Evolutionary conservation across 345 rosid species (phyloP), one percentile per base, ranked within the genome.

Genomic region (Mangifera indica): DNA sequence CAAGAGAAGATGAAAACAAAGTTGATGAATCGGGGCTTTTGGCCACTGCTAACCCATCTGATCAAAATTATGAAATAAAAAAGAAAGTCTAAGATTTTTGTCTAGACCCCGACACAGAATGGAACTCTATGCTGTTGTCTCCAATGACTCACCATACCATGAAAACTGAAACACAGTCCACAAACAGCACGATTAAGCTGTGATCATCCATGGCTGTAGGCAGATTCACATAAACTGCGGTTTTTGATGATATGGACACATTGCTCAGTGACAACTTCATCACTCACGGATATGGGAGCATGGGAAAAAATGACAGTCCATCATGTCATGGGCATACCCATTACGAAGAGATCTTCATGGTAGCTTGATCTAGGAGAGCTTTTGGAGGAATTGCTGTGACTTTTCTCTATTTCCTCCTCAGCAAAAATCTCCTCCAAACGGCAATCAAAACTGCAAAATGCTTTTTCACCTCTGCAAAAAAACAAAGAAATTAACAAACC

Each of bases 11-110:
- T 10, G 17, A 17, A 46, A 67, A 55, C 69, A 73, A 64, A 80
- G 71, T 66, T 52, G 81, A 77, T 70, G 82, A 76, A 81, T 45
- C 69, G 79, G 86, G 86, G 86, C 81, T 82, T 76, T 37, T 67
- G 78, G 81, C 87, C 86, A 66, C 87, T 76, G 67, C 87, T 77
- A 72, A 77, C 86, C 59, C 87, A 86, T 80, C 85, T 46, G 55
- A 61, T 49, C 74, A 56, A 63, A 58, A 78, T 63, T 29, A 76
- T 22, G 54, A n/a, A 66, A 52, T 32, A 9, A 37, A 6, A 6
- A 37, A 37, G 7, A 37, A 37, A 37, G 1, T 70, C 64, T 60
- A 69, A 10, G 26, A 45, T 55, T 10, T 3, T 25, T 54, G 67
- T 72, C 73, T 72, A 62, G 68, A 66, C 17, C 76, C 54, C 37